Evolutionary conservation across 805 yeast genomes (phyloP), one percentile per base, ranked within the genome.

Genomic region (Zygosaccharomyces bailii): DNA sequence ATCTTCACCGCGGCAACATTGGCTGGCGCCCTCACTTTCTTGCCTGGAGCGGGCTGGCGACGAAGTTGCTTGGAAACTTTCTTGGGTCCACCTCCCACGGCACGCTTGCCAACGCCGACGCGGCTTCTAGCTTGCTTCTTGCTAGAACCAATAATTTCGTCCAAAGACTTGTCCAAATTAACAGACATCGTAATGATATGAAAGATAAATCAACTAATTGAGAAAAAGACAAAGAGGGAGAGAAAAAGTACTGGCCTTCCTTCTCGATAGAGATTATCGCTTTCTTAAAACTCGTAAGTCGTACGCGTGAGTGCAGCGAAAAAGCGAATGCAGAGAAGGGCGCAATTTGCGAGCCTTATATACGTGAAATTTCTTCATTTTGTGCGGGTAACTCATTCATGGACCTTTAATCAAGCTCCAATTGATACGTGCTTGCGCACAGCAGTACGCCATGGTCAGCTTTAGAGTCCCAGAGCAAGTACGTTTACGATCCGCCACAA

Each of bases 151-250:
- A 91, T 86, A 67, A 91, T 91, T 59, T 89, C 97, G 73, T 91
- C 99, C 63, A 91, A 80, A 39, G 97, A 87, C 73, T 86, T 85
- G 72, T 91, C 96, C 71, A 91, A 78, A 60, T 85, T 76, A 52
- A 84, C 76, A 65, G 95, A 84, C 90, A 84, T 86, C 46, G 42
- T 64, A 42, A 24, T 14, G 11, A 17, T 32, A 18, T 7, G 14
- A n/a, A 20, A 14, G 37, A 33, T 21, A 33, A 21, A 20, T 31
- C 9, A 13, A 7, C 23, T 18, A 10, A 31, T 19, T 32, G 31
- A 41, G 20, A 35, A 21, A 32, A 27, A 39, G 34, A 40, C 38
- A 30, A 24, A 24, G 14, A 38, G 31, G 20, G 45, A 37, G 48
- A 46, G 48, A 40, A 43, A 18, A 34, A 20, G 30, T 27, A 38